Evolutionary conservation across 2,329 filamentous ascomycete species (phyloP), one percentile per base, ranked within the genome.

Genomic region (Fusarium keratoplasticum): DNA sequence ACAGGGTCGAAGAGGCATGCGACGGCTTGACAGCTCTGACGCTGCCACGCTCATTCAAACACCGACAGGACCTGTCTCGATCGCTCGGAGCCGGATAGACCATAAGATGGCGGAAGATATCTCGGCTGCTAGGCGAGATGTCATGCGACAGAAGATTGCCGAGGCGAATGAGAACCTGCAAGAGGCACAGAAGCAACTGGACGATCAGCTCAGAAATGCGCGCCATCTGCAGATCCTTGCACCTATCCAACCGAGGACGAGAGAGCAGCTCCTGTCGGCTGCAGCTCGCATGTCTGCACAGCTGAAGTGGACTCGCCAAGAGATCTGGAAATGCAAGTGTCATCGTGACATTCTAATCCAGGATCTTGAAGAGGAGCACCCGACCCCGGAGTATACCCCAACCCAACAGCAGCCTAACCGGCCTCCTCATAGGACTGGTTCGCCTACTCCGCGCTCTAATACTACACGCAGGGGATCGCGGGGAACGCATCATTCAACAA

Each of bases 261-360:
- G 96, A 69, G 96, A 98, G 69, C 90, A 95, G 68, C 89, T 98
- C 64, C 88, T 98, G n/a, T 87, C 93, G 73, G 93, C 95, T 20
- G 96, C 96, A 22, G 94, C 92, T 7, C 91, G 93, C 9, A 92
- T 97, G 83, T 92, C 95, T 65, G 95, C 95, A 5, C 95, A 96
- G 80, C 85, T 99, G 69, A 97, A 96, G 81, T 98, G 96, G 96
- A 92, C 93, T n/a, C 89, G 96, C 70, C 93, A 97, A 81, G 95
- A 98, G 75, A 96, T 98, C 22, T 98, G 95, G 95, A 93, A 92
- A 63, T 89, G 96, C 77, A 96, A 91, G 79, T 98, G 95, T 74
- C 95, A 99, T 82, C 92, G 93, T 47, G 96, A 98, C 77, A 95
- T 98, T 69, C 85, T 99, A 22, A 87, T 91, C 6, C 89, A 95